phyloP scores from a whole-genome alignment of 2,329 filamentous ascomycete species.

The Aspergillus sp. region DNA sequence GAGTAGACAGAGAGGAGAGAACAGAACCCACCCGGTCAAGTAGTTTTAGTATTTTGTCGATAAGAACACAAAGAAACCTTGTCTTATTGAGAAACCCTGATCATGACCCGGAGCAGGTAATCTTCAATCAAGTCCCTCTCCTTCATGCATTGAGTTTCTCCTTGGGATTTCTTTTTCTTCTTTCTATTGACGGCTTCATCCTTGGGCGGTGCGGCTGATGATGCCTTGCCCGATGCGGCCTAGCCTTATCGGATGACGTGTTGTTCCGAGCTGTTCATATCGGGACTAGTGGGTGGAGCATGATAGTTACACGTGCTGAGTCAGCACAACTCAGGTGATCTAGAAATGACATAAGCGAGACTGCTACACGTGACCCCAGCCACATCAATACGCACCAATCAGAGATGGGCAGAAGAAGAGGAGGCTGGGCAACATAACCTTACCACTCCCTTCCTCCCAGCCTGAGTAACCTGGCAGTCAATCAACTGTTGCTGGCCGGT shows the following conservation, averaged over 20 bases:
- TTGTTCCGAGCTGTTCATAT: slow-evolving; percentile 22
- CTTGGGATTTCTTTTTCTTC: background rate
- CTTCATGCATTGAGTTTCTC: background rate
- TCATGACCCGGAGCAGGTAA: background rate
- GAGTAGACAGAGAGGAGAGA: no score
- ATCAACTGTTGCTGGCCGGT: background rate
- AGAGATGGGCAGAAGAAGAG: slow-evolving; percentile 1
- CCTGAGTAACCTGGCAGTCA: background rate
- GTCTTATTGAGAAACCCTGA: background rate
- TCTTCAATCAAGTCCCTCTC: background rate
- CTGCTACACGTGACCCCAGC: slow-evolving; percentile 35
- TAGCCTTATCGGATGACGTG: slow-evolving; percentile 19
- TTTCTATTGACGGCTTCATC: background rate
- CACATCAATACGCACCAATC: slow-evolving; percentile 19
- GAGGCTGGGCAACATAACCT: slow-evolving; percentile 16
- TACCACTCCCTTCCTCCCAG: background rate
- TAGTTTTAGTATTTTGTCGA: no score
- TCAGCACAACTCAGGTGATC: slow-evolving; percentile 1
- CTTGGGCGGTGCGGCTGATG: slow-evolving; percentile 23
- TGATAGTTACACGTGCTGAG: background rate
- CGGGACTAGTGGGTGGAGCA: slow-evolving; percentile 12
- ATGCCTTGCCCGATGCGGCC: slow-evolving; percentile 29
- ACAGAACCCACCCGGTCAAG: background rate
- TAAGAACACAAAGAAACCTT: background rate
- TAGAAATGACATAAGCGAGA: slow-evolving; percentile 6